Conservation (phyloP, 2,329 filamentous ascomycete genomes). For the Beauveria rudraprayagi region DNA sequence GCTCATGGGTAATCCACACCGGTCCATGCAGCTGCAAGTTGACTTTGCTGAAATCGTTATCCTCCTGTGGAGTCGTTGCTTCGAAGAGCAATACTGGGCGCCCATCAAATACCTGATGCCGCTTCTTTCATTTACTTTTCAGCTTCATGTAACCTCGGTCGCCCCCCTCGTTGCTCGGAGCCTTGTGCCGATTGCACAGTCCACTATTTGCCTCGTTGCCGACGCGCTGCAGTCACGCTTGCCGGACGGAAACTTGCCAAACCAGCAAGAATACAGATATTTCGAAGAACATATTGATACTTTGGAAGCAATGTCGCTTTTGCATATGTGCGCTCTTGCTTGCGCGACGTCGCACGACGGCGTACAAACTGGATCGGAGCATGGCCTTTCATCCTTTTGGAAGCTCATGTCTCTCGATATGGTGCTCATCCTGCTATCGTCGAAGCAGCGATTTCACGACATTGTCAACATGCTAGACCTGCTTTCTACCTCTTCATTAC, state of each 20-base stretch:
- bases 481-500: conserved; percentile 57
- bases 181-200: conserved; percentile 46
- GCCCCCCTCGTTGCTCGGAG: conserved; percentile 51
- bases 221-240: conserved; percentile 45
- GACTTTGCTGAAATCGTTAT: conserved; percentile 58
- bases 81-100: conserved; percentile 52
- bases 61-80: conserved; percentile 59
- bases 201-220: conserved; percentile 52
- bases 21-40: conserved; percentile 48
- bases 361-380: conserved; percentile 22
- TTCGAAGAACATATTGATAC: conserved; percentile 53
- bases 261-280: conserved; percentile 28
- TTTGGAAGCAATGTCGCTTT: conserved; percentile 52
- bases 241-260: conserved; percentile 39
- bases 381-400: conserved; percentile 51
- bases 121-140: conserved; percentile 55
- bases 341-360: conserved; percentile 38
- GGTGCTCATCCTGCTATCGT: conserved; percentile 57
- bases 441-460: conserved; percentile 55
- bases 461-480: conserved; percentile 58
- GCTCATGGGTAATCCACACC: conserved; percentile 39
- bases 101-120: conserved; percentile 60
- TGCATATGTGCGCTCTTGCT: conserved; percentile 55
- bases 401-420: conserved; percentile 57
- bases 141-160: conserved; percentile 50